Percentiles rank a stretch among this genome's conserved stretches.
phyloP scores from a whole-genome alignment of 2,329 filamentous ascomycete genomes.

The Beauveria pseudobassiana region DNA sequence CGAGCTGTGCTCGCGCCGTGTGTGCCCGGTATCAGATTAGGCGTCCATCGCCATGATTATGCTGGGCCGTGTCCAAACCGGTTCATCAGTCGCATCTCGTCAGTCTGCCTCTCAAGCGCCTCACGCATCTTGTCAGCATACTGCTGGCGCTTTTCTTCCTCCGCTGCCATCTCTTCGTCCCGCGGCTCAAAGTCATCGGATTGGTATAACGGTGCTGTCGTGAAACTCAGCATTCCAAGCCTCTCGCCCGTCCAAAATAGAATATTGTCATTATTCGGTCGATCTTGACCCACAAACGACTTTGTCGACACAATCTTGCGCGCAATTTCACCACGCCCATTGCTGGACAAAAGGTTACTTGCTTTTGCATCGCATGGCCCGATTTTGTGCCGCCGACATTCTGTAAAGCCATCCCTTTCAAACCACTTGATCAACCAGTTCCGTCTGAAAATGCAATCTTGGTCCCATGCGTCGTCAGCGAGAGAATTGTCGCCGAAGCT shows the following conservation, averaged over 20 bases:
- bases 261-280: conserved; percentile 56
- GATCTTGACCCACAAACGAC: conserved; percentile 24
- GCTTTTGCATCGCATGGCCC: conserved; percentile 44
- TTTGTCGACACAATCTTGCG: conserved; percentile 67
- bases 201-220: conserved; percentile 40
- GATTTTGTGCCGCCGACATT: conserved; percentile 47
- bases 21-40: neutral
- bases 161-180: conserved; percentile 39
- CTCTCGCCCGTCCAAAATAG: conserved; percentile 85
- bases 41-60: neutral
- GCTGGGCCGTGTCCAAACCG: conserved; percentile 32
- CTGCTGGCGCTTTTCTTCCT: conserved; percentile 46
- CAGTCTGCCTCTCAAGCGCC: conserved; percentile 68
- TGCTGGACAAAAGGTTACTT: conserved; percentile 43
- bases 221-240: conserved; percentile 64
- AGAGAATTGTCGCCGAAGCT: conserved; percentile 71
- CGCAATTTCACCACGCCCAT: conserved; percentile 62
- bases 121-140: conserved; percentile 67
- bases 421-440: conserved; percentile 82
- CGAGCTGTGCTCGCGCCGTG: neutral
- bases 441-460: conserved; percentile 78
- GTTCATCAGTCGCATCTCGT: conserved; percentile 68
- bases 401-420: conserved; percentile 70
- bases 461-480: conserved; percentile 73
- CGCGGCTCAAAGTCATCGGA: conserved; percentile 44